Evolutionary conservation across 768 basidiomycete genomes (phyloP).

Genomic region (Boletus reticulatus): DNA sequence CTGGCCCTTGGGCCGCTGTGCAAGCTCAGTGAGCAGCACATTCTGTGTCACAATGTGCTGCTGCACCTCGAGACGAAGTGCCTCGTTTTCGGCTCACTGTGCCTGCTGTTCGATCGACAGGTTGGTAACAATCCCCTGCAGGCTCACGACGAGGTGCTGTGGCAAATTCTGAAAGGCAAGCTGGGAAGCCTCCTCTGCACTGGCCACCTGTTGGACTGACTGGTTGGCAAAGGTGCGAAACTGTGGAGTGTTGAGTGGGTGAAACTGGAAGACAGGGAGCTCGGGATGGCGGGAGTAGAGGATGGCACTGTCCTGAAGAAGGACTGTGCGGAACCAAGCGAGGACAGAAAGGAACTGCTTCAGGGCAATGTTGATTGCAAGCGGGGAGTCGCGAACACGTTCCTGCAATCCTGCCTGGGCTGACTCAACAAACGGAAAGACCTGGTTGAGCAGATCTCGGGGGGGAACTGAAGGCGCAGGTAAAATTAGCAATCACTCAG

Average conservation of each 20-base stretch:
- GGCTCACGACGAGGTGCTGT: conserved; percentile 1
- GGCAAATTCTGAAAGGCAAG: conserved; percentile 26
- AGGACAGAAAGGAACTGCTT: conserved; percentile 29
- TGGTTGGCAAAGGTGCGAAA: neutral
- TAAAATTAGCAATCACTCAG: neutral
- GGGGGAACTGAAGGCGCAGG: conserved; percentile 13
- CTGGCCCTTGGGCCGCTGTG: neutral
- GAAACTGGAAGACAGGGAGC: conserved; percentile 21
- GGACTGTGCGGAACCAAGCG: conserved; percentile 21
- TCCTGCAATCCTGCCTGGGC: neutral
- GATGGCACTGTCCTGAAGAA: conserved; percentile 37
- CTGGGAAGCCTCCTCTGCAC: conserved; percentile 11
- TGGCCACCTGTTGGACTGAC: conserved; percentile 8
- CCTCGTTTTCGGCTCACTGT: neutral
- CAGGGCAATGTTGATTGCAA: conserved; percentile 18
- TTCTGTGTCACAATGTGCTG: neutral
- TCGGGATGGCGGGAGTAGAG: conserved; percentile 22
- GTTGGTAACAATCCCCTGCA: neutral
- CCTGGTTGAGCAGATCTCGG: neutral
- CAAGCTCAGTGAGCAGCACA: neutral
- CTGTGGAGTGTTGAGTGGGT: conserved; percentile 24
- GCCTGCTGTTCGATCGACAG: neutral
- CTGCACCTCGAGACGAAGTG: neutral
- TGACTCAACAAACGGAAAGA: conserved; percentile 8
- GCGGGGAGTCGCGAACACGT: neutral